Evolutionary conservation across 495 filamentous ascomycete species (phyloP).

Genomic region (Penicillium herquei): DNA sequence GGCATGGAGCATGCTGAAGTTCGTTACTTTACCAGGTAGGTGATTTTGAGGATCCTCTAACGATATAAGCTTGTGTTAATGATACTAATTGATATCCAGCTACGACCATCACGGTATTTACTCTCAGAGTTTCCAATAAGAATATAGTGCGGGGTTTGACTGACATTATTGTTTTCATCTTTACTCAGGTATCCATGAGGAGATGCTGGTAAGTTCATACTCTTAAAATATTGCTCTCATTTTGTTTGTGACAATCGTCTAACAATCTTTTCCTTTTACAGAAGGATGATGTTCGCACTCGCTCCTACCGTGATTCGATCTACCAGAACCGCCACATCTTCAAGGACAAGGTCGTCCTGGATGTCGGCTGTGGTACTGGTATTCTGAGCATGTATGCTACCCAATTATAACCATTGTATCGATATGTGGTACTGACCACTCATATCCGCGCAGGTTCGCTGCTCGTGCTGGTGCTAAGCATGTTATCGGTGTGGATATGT

Average conservation of each 20-base stretch:
- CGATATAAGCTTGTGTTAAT: neutral
- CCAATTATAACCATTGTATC: constrained; percentile 8
- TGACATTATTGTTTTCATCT: constrained; percentile 17
- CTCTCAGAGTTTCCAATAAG: neutral
- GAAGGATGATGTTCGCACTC: constrained; percentile 98
- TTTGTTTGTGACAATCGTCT: neutral
- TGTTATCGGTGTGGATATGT: constrained; percentile 96
- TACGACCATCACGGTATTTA: constrained; percentile 89
- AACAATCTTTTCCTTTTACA: constrained; percentile 30
- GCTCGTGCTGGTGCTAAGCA: constrained; percentile 89
- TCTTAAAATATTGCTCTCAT: too few relatives aligned
- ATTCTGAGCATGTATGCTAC: constrained; percentile 76
- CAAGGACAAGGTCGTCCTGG: constrained; percentile 95
- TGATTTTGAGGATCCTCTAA: neutral
- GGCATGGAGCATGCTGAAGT: constrained; percentile 83
- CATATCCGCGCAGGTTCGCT: constrained; percentile 75
- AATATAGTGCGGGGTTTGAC: constrained; percentile 4
- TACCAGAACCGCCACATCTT: constrained; percentile 94
- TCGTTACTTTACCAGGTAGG: constrained; percentile 95
- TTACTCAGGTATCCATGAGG: constrained; percentile 86
- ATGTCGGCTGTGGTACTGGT: constrained; percentile 94
- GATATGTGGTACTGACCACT: neutral
- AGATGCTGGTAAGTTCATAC: constrained; percentile 81
- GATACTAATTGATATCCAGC: constrained; percentile 46
- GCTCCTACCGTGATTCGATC: constrained; percentile 94